A percentile compares a stretch with the other conserved stretches of the same genome.
phyloP scores from a whole-genome alignment of 129 eudicot genomes.

The Helianthus tuberosus region DNA sequence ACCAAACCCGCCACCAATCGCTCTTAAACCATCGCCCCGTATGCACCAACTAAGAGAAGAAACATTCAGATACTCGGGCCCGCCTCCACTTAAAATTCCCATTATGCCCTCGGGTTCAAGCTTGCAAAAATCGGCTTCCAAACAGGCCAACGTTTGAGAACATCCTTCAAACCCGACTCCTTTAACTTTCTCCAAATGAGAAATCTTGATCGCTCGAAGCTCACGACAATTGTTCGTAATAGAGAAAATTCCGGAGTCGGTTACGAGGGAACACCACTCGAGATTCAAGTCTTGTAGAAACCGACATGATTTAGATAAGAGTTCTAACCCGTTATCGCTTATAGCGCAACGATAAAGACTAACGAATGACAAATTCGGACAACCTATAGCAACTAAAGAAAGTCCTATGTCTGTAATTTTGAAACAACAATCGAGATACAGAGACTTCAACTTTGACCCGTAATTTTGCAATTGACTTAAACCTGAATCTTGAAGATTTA shows the following conservation, averaged over 20 bases:
- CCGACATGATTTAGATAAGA: constrained; percentile 60
- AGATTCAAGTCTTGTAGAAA: constrained; percentile 65
- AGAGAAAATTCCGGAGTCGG: constrained; percentile 59
- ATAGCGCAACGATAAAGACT: constrained; percentile 80
- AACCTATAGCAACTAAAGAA: constrained; percentile 57
- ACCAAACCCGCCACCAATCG: constrained; percentile 56
- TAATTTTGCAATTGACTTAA: constrained; percentile 36
- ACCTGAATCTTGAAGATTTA: constrained; percentile 64
- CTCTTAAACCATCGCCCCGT: constrained; percentile 55
- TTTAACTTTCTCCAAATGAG: constrained; percentile 46
- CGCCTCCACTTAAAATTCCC: constrained; percentile 74
- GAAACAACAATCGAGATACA: constrained; percentile 77
- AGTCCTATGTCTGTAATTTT: constrained; percentile 63
- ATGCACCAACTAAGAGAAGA: constrained; percentile 58
- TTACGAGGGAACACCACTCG: constrained; percentile 53
- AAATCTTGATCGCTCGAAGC: constrained; percentile 58
- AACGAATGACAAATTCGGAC: constrained; percentile 47
- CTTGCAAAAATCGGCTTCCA: constrained; percentile 84
- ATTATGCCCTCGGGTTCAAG: constrained; percentile 69
- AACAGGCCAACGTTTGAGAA: constrained; percentile 49
- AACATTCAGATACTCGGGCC: constrained; percentile 69
- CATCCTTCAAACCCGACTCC: constrained; percentile 84
- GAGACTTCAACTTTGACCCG: constrained; percentile 55
- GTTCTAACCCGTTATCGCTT: constrained; percentile 56
- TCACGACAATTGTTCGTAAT: constrained; percentile 51